Conservation (phyloP, 2,329 filamentous ascomycete species). For the Cordyceps farinosa region DNA sequence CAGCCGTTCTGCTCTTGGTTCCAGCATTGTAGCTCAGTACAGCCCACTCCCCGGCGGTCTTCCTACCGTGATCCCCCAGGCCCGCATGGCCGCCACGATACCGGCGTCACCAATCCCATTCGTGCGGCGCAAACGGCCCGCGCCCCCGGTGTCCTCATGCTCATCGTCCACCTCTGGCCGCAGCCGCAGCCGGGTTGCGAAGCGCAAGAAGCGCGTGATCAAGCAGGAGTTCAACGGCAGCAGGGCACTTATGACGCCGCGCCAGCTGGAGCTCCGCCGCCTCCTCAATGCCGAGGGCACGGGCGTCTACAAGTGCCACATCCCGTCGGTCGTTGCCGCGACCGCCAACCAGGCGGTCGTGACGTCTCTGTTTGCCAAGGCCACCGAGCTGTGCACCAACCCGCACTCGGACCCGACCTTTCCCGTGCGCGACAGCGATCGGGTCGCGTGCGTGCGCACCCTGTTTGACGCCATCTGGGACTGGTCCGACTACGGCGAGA, state of each 20-base stretch:
- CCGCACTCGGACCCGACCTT: background rate
- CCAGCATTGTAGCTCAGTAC: background rate
- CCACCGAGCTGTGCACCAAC: background rate
- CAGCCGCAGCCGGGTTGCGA: background rate
- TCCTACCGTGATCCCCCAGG: background rate
- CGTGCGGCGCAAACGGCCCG: background rate
- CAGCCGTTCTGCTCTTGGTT: background rate
- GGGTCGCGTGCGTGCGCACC: background rate
- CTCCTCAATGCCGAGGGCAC: background rate
- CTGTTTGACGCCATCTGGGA: constrained; percentile 12
- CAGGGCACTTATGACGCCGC: background rate
- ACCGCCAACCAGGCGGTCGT: background rate
- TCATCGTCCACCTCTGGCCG: background rate
- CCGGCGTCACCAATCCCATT: background rate
- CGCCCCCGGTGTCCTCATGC: background rate
- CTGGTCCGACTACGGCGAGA: constrained; percentile 10
- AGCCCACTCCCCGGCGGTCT: background rate
- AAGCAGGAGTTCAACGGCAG: background rate
- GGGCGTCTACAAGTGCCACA: constrained; percentile 1
- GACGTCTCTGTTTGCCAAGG: background rate
- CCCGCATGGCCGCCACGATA: background rate
- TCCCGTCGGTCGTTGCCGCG: background rate
- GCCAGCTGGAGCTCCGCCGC: background rate
- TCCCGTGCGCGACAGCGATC: background rate
- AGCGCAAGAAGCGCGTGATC: constrained; percentile 4